These are phyloP conservation scores for Komagataella ulmi DNA, from an alignment of 805 yeast species.

Conservation along the genomic window DNA sequence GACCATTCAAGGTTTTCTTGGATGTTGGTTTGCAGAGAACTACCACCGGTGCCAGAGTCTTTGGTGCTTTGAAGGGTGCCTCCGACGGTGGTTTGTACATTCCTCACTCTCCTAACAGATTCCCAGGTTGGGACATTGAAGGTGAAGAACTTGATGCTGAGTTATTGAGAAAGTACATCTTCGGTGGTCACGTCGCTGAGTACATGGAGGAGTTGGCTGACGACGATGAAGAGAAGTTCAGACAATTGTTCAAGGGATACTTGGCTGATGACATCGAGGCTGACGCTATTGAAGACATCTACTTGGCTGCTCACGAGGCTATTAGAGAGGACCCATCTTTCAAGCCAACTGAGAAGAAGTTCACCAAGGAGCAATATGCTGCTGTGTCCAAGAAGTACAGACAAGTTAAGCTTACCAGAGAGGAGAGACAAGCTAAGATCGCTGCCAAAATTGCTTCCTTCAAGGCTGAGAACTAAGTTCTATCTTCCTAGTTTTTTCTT, in stretches of 20 bases:
- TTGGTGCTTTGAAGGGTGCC: constrained; percentile 99
- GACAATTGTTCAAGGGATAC: constrained; percentile 91
- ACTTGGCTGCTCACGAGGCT: constrained; percentile 85
- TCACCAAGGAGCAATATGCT: constrained; percentile 97
- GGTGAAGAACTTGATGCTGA: constrained; percentile 97
- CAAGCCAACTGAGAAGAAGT: constrained; percentile 84
- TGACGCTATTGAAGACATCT: constrained; percentile 91
- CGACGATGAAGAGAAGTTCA: constrained; percentile 99
- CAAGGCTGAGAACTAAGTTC: constrained; percentile 37
- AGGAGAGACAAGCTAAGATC: constrained; percentile 80
- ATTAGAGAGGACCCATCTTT: constrained; percentile 93
- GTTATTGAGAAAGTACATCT: constrained; percentile 94
- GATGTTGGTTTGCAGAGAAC: constrained; percentile 99
- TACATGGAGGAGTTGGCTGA: constrained; percentile 99
- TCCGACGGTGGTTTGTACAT: constrained; percentile 99
- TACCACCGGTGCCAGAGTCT: constrained; percentile 99
- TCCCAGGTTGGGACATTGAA: constrained; percentile 99
- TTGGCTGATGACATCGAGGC: constrained; percentile 95
- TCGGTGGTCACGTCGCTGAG: constrained; percentile 99
- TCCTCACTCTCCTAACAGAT: constrained; percentile 99
- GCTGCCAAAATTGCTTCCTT: constrained; percentile 90
- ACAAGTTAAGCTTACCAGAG: constrained; percentile 78
- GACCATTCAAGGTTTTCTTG: constrained; percentile 99
- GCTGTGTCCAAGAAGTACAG: constrained; percentile 91
- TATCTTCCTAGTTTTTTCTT: neutral